phyloP scores from a whole-genome alignment of 2,329 filamentous ascomycete genomes.

The Raffaelea deltoideospora region DNA sequence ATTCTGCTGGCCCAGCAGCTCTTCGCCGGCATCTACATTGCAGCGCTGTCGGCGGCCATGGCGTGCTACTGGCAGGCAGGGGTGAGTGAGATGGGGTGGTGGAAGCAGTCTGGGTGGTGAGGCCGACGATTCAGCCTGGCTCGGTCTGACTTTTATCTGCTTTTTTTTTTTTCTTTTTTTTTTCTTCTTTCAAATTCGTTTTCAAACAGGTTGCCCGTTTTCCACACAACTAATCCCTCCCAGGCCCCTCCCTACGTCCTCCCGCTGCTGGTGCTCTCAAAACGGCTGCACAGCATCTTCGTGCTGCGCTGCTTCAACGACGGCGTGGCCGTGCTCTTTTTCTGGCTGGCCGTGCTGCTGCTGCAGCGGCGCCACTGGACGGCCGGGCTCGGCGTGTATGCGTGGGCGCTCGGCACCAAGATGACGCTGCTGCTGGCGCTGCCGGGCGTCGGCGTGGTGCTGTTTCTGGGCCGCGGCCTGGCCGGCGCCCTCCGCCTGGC shows the following conservation, averaged over 20 bases:
- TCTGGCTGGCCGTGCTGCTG: constrained; percentile 68
- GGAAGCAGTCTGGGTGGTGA: too few species aligned
- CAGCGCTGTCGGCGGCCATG: constrained; percentile 62
- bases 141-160: not conserved
- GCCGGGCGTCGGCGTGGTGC: constrained; percentile 62
- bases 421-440: constrained; percentile 80
- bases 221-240: constrained; percentile 2
- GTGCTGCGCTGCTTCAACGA: constrained; percentile 92
- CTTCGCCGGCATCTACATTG: constrained; percentile 68
- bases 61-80: constrained; percentile 63
- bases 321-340: constrained; percentile 68
- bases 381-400: constrained; percentile 56
- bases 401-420: constrained; percentile 75
- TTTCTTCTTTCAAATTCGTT: too few species aligned
- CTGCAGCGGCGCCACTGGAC: constrained; percentile 66
- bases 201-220: too few species aligned
- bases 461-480: constrained; percentile 60
- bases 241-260: constrained; percentile 78
- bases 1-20: constrained; percentile 70
- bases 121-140: too few species aligned
- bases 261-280: constrained; percentile 73
- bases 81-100: too few species aligned
- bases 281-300: constrained; percentile 87
- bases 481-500: constrained; percentile 50
- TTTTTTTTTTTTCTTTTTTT: not conserved